Conservation (phyloP, 495 filamentous ascomycete genomes). For the Cercophora newfieldiana region DNA sequence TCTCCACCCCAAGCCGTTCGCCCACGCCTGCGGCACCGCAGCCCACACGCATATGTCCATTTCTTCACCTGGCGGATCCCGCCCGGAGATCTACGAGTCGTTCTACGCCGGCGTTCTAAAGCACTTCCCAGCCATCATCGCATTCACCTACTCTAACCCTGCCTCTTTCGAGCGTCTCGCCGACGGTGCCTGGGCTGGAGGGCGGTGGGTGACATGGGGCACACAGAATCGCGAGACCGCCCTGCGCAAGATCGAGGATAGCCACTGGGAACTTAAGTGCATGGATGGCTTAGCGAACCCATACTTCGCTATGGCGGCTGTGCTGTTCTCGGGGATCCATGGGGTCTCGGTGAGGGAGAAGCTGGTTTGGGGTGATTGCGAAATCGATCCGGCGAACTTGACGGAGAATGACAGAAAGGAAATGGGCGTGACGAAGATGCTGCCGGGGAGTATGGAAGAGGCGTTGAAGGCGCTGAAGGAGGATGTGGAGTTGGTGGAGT, state of each 20-base stretch:
- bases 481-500: constrained; percentile 43
- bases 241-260: constrained; percentile 59
- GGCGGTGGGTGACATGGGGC: constrained; percentile 73
- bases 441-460: constrained; percentile 54
- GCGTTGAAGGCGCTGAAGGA: constrained; percentile 52
- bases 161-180: constrained; percentile 62
- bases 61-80: constrained; percentile 37
- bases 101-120: constrained; percentile 70
- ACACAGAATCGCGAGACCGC: constrained; percentile 73
- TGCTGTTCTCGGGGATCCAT: constrained; percentile 65
- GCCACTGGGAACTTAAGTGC: constrained; percentile 71
- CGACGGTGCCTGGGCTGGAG: constrained; percentile 73
- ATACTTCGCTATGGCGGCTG: constrained; percentile 65
- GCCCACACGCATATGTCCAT: constrained; percentile 70
- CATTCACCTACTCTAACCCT: constrained; percentile 62
- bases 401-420: constrained; percentile 48
- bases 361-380: constrained; percentile 59
- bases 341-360: constrained; percentile 52
- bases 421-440: constrained; percentile 52
- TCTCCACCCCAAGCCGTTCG: constrained; percentile 70
- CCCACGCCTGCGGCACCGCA: constrained; percentile 60
- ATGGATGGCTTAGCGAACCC: constrained; percentile 74
- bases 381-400: constrained; percentile 54
- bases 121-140: constrained; percentile 64
- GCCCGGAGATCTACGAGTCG: constrained; percentile 44